phyloP scores from a whole-genome alignment of 2,329 filamentous ascomycete genomes.

The Scopulariopsis brevicaulis region DNA sequence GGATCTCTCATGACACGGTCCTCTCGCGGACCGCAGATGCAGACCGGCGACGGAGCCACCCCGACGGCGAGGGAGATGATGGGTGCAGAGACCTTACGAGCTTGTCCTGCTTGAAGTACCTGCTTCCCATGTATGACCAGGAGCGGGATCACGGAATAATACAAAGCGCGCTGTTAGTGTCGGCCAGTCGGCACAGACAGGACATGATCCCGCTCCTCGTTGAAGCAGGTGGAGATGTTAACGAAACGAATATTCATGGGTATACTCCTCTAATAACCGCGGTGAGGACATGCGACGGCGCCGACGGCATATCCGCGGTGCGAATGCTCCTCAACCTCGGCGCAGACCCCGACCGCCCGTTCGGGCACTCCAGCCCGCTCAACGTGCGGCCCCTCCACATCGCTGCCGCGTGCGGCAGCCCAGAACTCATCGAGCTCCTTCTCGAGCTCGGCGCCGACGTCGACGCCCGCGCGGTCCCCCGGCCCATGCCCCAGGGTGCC shows the following conservation, averaged over 20 bases:
- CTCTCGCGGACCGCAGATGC: not conserved
- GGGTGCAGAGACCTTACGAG: not conserved
- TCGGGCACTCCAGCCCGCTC: not conserved
- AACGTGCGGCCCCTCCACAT: conserved; percentile 25
- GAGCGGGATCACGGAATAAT: not conserved
- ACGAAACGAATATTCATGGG: conserved; percentile 8
- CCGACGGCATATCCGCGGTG: conserved; percentile 9
- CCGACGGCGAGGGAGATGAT: too few relatives aligned
- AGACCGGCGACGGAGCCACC: not conserved
- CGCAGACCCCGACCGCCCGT: conserved; percentile 18
- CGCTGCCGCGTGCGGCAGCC: conserved; percentile 21
- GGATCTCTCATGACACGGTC: too few relatives aligned
- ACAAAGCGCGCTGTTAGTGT: not conserved
- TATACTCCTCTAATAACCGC: not conserved
- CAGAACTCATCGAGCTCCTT: conserved; percentile 20
- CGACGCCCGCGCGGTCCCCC: conserved; percentile 15
- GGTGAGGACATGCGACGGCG: not conserved
- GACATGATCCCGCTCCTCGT: conserved; percentile 18
- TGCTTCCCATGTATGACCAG: not conserved
- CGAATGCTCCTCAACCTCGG: conserved; percentile 19
- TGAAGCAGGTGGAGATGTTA: conserved; percentile 18
- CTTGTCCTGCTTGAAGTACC: not conserved
- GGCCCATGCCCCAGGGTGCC: not conserved
- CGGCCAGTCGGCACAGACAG: not conserved
- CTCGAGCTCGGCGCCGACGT: conserved; percentile 21